Conservation (phyloP, 176 grass and related monocot genomes). For the Hsuehochloa calcarea region DNA sequence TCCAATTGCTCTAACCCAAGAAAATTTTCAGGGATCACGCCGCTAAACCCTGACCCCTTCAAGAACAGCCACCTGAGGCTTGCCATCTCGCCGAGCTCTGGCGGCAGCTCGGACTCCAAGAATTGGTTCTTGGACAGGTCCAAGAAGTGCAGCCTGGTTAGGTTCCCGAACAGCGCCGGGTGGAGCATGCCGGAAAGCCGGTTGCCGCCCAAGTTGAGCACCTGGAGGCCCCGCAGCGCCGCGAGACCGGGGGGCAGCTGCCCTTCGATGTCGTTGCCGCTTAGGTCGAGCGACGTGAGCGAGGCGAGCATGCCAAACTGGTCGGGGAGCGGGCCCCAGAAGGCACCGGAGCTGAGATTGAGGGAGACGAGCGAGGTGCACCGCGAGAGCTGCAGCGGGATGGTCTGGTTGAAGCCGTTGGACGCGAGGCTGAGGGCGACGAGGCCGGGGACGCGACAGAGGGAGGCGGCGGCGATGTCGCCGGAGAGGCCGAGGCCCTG, state of each 20-base stretch:
- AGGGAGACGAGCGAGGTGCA: slow-evolving; percentile 55
- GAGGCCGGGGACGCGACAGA: slow-evolving; percentile 58
- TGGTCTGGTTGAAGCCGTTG: slow-evolving; percentile 70
- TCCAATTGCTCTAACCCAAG: slow-evolving; percentile 49
- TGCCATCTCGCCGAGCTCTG: slow-evolving; percentile 42
- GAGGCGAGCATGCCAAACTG: slow-evolving; percentile 49
- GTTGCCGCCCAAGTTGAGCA: slow-evolving; percentile 68
- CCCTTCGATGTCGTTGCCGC: slow-evolving; percentile 62
- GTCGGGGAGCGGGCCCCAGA: slow-evolving; percentile 75
- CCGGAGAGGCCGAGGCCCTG: slow-evolving; percentile 59
- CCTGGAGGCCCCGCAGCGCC: slow-evolving; percentile 39
- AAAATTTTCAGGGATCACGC: slow-evolving; percentile 45
- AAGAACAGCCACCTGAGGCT: slow-evolving; percentile 56
- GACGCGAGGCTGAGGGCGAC: slow-evolving; percentile 49
- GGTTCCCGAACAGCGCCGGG: slow-evolving; percentile 54
- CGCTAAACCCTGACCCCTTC: slow-evolving; percentile 61
- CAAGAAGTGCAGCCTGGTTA: slow-evolving; percentile 53
- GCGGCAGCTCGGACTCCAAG: slow-evolving; percentile 54
- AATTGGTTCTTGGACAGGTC: slow-evolving; percentile 74
- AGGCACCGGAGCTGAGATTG: slow-evolving; percentile 52
- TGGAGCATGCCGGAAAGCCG: slow-evolving; percentile 62
- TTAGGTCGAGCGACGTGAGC: slow-evolving; percentile 61
- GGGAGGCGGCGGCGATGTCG: slow-evolving; percentile 42
- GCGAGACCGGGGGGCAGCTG: slow-evolving; percentile 47
- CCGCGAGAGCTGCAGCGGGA: slow-evolving; percentile 58